Evolutionary conservation across 495 filamentous ascomycete genomes (phyloP).

Genomic region (Daldinia concentrica): DNA sequence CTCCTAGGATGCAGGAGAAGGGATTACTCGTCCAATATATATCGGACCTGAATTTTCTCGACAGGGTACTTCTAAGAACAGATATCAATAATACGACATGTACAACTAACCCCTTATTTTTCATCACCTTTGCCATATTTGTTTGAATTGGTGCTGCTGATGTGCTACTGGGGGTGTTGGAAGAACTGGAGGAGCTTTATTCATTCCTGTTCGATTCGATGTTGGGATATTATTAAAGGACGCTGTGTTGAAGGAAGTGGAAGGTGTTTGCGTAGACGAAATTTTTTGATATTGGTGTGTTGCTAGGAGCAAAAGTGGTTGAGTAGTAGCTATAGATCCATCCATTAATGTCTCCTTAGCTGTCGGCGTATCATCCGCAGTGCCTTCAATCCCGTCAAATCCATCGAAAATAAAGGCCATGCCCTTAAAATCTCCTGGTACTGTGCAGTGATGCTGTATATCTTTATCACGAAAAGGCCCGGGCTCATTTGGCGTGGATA

Average conservation of each 20-base stretch:
- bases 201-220: background rate
- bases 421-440: slow-evolving; percentile 10
- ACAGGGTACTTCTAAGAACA: background rate
- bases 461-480: background rate
- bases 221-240: background rate
- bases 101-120: background rate
- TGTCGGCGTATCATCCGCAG: background rate
- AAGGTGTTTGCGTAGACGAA: background rate
- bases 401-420: slow-evolving; percentile 5
- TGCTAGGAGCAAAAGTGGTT: background rate
- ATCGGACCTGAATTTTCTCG: background rate
- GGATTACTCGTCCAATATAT: no score
- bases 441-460: background rate
- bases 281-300: background rate
- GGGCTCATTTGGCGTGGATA: background rate
- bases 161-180: background rate
- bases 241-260: background rate
- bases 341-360: background rate
- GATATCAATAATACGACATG: background rate
- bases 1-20: background rate
- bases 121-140: background rate
- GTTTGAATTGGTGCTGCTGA: background rate
- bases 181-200: background rate
- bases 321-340: background rate
- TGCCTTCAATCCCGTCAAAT: background rate